A percentile compares a stretch with the other conserved stretches of the same genome.
phyloP scores from a whole-genome alignment of 768 basidiomycete species.

The Collybia sordida region DNA sequence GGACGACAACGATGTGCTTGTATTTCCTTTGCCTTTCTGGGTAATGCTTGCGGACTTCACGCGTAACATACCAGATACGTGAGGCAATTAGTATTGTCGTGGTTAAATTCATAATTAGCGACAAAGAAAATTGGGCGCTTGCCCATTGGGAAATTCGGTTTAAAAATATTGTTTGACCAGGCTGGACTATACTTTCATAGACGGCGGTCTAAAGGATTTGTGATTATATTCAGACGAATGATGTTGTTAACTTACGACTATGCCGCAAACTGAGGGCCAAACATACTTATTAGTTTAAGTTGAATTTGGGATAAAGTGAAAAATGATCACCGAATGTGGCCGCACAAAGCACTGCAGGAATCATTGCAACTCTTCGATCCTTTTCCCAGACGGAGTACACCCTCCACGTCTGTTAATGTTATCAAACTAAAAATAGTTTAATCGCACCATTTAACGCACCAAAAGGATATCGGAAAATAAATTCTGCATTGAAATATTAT shows the following conservation, averaged over 20 bases:
- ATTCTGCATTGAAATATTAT: neutral
- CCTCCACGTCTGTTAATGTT: too few species aligned
- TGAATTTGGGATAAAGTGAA: too few species aligned
- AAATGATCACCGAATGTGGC: too few species aligned
- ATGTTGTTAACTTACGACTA: too few species aligned
- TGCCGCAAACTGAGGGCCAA: too few species aligned
- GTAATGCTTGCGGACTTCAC: constrained; percentile 14
- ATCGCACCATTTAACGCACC: neutral
- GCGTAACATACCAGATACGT: constrained; percentile 27
- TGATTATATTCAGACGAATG: too few species aligned
- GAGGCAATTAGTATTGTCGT: constrained; percentile 29
- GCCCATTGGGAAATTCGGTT: constrained; percentile 25
- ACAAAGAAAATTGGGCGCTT: constrained; percentile 34
- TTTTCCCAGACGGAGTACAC: neutral
- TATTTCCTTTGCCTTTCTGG: too few species aligned
- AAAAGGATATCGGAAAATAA: constrained; percentile 7
- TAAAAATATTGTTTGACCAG: constrained; percentile 30
- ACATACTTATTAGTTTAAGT: too few species aligned
- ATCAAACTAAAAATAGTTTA: too few species aligned
- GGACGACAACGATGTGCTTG: too few species aligned
- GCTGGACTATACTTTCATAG: constrained; percentile 25
- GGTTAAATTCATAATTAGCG: constrained; percentile 30
- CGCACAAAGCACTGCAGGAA: neutral
- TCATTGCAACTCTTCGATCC: neutral
- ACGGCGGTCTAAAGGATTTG: neutral